These are phyloP conservation scores for Epichloe hybrida DNA, from an alignment of 2,329 filamentous ascomycete species.

Conservation along the genomic window DNA sequence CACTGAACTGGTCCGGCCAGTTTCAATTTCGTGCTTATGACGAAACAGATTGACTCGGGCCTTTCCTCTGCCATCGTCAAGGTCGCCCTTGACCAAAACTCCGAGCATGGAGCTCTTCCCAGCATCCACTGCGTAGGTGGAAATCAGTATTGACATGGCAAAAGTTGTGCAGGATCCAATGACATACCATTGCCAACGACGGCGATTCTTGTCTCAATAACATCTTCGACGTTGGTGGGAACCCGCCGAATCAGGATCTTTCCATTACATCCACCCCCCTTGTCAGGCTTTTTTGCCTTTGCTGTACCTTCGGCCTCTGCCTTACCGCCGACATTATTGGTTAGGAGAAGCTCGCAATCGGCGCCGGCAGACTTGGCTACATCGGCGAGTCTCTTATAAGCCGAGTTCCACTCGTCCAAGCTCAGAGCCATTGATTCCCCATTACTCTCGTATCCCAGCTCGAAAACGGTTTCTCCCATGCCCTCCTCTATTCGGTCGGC, in stretches of 20 bases:
- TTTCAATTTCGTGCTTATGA: slow-evolving; percentile 96
- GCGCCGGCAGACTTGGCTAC: slow-evolving; percentile 54
- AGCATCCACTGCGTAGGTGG: slow-evolving; percentile 54
- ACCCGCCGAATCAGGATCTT: slow-evolving; percentile 72
- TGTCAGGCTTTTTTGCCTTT: slow-evolving; percentile 34
- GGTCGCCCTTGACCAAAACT: slow-evolving; percentile 84
- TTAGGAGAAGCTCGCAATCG: slow-evolving; percentile 71
- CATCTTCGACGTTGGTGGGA: slow-evolving; percentile 64
- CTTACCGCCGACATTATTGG: slow-evolving; percentile 75
- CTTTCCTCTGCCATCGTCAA: slow-evolving; percentile 88
- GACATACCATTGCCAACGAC: slow-evolving; percentile 78
- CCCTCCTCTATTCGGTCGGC: slow-evolving; percentile 64
- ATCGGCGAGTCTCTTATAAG: slow-evolving; percentile 50
- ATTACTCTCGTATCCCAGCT: slow-evolving; percentile 81
- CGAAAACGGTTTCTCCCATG: slow-evolving; percentile 79
- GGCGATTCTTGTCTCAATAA: slow-evolving; percentile 91
- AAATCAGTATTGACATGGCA: not conserved
- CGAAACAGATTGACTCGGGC: slow-evolving; percentile 92
- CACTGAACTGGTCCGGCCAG: slow-evolving; percentile 86
- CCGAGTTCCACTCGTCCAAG: slow-evolving; percentile 60
- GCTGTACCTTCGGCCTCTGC: slow-evolving; percentile 51
- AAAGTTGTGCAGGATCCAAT: too few relatives aligned
- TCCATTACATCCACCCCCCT: slow-evolving; percentile 63
- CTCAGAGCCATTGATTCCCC: slow-evolving; percentile 72
- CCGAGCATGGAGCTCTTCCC: slow-evolving; percentile 95